Evolutionary conservation across 805 yeast species (phyloP), one percentile per base, ranked within the genome.

Genomic region (Allodekkera sacchari): DNA sequence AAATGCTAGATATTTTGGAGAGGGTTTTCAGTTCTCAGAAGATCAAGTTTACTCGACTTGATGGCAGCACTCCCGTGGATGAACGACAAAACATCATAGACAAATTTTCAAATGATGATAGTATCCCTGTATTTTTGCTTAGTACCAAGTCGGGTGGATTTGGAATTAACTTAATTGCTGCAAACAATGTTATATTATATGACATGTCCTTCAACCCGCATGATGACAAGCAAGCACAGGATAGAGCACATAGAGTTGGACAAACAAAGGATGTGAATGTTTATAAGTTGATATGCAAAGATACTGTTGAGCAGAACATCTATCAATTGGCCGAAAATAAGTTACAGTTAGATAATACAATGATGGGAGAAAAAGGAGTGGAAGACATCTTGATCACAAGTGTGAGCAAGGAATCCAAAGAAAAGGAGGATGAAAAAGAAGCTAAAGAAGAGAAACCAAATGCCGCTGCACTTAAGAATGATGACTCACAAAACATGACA

Each of bases 61-160:
- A 92, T 52, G 99, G 99, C n/a, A 70, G 70, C 36, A 92, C 99
- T 0, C 68, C 88, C 10, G 98, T 92, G 34, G 96, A 92, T 40
- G 77, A 83, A 18, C 74, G 99, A 51, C 98, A 92, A 56, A 84
- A 82, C 36, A 61, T 89, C 43, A 89, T 92, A 44, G 98, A 92
- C 59, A 74, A 74, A 44, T 92, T 83, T 51, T 80, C 85, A 48
- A 87, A 83, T 21, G 94, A 87, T 39, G 70, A 71, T 0, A 65
- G 74, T 5, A 83, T 92, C 41, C 89, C 94, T 0, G 80, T 92
- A 3, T 89, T 92, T 48, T 63, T 92, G 30, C 63, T 92, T 27
- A 84, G 96, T 8, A 92, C 99, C 4, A 85, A 84, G 52, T 97
- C 98, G 1, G 99, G 99, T 52, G 99, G 99, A 1, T 92, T 92